Base-by-base conservation (phyloP, 2,329 filamentous ascomycete genomes). In the Ilyonectria sp. region DNA sequence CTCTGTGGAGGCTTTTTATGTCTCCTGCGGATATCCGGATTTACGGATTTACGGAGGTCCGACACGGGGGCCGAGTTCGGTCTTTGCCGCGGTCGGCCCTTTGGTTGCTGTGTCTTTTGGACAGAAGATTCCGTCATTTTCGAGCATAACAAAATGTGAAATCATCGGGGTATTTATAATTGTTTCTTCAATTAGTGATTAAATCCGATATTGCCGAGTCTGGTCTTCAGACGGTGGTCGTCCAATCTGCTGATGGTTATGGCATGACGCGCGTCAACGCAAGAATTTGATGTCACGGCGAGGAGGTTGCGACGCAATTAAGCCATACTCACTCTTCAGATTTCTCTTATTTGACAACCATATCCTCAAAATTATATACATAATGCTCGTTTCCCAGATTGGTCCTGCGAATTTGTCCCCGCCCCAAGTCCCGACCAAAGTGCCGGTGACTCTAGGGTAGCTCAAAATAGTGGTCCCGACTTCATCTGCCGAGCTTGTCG, bases 31-130 rank as follows among this genome's bases (percentile, higher is more conserved):
- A 56, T 21, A 31, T 50, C 5, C 64, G 65, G 65, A 35, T 56
- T 52, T 68, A 59, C 65, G 65, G 65, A 63, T 64, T 33, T 68
- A 60, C 65, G 61, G 60, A 64, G 31, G 17, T 60, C 65, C 65
- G 65, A 68, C 11, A 4, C 10, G 13, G 19, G 50, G 19, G 43
- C 65, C 65, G 65, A 68, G 55, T 29, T 49, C 56, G 62, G 62
- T 52, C 50, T 46, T 59, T 64, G 9, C 29, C 15, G 53, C 7
- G 23, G 52, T 55, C 63, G 63, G 63, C 17, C 15, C 37, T 56
- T 60, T 60, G 2, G n/a, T 15, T 19, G 44, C n/a, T 17, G 44
- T 19, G 37, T 2, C 15, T 26, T 4, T 43, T 43, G 40, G 40
- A 5, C n/a, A n/a, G 17, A 8, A 7, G 40, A 43, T 43, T 8